A percentile compares a stretch with the other conserved stretches of the same genome.
These are phyloP conservation scores for Rhizoclosmatium sp. DNA, from an alignment of 192 early-diverging fungal genomes.

Conservation along the genomic window DNA sequence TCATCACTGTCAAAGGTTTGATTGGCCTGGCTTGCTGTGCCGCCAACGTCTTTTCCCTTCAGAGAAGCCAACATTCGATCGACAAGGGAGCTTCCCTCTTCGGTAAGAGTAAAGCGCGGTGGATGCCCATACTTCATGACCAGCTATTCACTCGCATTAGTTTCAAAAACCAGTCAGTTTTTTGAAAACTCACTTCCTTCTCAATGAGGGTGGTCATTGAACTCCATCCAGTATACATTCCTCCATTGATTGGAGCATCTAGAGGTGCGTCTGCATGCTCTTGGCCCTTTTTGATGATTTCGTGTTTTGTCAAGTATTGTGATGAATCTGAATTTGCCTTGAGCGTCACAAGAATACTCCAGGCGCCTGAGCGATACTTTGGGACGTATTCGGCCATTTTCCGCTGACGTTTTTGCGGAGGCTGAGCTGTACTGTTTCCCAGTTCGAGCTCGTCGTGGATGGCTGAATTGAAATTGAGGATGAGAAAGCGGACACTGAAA, in stretches of 20 bases:
- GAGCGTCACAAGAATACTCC: conserved; percentile 80
- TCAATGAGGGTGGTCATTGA: conserved; percentile 76
- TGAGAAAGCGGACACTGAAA: too few relatives aligned
- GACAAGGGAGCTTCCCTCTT: conserved; percentile 73
- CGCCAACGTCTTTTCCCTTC: neutral
- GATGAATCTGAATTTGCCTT: conserved; percentile 43
- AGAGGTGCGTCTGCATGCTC: conserved; percentile 73
- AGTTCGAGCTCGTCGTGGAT: neutral
- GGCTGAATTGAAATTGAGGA: neutral
- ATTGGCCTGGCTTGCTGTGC: neutral
- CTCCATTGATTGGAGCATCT: conserved; percentile 53
- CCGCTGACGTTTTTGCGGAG: neutral
- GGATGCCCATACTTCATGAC: conserved; percentile 62
- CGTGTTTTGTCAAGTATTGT: conserved; percentile 68
- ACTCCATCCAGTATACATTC: conserved; percentile 78
- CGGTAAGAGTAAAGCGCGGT: conserved; percentile 72
- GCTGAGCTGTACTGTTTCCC: neutral
- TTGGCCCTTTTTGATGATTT: conserved; percentile 74
- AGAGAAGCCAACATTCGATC: conserved; percentile 15
- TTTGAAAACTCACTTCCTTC: conserved; percentile 63
- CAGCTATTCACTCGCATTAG: neutral
- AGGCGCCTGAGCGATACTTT: conserved; percentile 77
- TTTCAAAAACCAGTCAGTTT: neutral
- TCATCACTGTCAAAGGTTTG: neutral
- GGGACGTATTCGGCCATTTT: conserved; percentile 70